phyloP scores from a whole-genome alignment of 805 yeast species.

The Wickerhamiella slavikovae region DNA sequence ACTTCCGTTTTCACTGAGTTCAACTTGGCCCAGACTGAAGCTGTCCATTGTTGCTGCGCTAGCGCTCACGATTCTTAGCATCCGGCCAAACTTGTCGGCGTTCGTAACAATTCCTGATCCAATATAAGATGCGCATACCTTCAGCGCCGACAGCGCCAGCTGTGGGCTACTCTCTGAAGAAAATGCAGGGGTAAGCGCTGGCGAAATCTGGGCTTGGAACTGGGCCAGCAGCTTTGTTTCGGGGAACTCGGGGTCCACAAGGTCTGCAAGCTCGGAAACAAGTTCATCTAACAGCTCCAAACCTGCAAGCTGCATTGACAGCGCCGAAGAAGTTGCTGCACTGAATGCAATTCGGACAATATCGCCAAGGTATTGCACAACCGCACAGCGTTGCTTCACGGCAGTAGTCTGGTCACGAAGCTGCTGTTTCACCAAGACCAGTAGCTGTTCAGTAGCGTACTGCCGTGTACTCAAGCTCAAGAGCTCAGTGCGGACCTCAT shows the following conservation, averaged over 20 bases:
- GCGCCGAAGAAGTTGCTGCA: conserved; percentile 55
- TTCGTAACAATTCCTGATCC: conserved; percentile 33
- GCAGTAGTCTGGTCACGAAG: conserved; percentile 9
- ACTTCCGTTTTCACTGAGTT: conserved; percentile 19
- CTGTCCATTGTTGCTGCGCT: conserved; percentile 38
- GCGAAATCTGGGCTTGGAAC: conserved; percentile 83
- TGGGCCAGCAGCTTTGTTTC: conserved; percentile 60
- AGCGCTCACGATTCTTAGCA: conserved; percentile 41
- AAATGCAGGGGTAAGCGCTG: conserved; percentile 80
- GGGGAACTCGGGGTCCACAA: conserved; percentile 53
- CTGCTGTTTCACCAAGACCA: conserved; percentile 11
- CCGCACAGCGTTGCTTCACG: conserved; percentile 9
- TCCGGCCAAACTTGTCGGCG: conserved; percentile 28
- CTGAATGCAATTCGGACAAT: conserved; percentile 59
- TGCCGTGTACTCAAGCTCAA: conserved; percentile 25
- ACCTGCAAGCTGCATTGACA: conserved; percentile 41
- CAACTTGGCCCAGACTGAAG: conserved; percentile 18
- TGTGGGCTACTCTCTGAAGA: conserved; percentile 48
- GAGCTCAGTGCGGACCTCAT: conserved; percentile 15
- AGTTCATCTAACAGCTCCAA: conserved; percentile 43
- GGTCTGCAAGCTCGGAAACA: conserved; percentile 35
- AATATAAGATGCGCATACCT: conserved; percentile 57
- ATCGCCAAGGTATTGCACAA: conserved; percentile 24
- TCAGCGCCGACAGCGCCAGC: conserved; percentile 57
- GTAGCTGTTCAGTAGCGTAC: conserved; percentile 20